A percentile compares a stretch with the other conserved stretches of the same genome.
Evolutionary conservation across 2,329 filamentous ascomycete species (phyloP).

Genomic region (Apiospora rasikravindrae): DNA sequence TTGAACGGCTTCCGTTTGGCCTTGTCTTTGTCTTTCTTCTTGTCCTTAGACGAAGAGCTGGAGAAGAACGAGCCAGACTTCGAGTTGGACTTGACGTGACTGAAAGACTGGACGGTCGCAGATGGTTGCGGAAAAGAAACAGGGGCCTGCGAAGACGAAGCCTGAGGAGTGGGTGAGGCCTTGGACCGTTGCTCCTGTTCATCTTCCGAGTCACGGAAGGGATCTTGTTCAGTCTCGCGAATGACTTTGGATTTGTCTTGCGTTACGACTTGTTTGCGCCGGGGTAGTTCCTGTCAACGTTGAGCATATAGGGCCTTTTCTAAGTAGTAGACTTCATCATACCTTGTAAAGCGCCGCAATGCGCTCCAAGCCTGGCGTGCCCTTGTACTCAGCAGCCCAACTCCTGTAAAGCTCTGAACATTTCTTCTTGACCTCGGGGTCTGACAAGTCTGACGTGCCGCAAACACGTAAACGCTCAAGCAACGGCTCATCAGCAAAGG

Average conservation of each 20-base stretch:
- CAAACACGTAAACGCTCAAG: constrained; percentile 90
- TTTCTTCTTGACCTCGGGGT: constrained; percentile 85
- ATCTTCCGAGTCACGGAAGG: constrained; percentile 71
- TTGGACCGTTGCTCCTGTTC: constrained; percentile 49
- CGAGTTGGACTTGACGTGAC: constrained; percentile 41
- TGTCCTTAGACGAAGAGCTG: constrained; percentile 53
- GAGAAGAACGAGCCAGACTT: constrained; percentile 46
- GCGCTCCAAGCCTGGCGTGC: constrained; percentile 77
- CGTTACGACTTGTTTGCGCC: constrained; percentile 72
- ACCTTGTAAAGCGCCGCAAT: constrained; percentile 80
- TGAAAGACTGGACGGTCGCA: constrained; percentile 45
- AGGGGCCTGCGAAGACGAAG: constrained; percentile 39
- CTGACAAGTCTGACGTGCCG: constrained; percentile 82
- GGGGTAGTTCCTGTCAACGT: constrained; percentile 60
- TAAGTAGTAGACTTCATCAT: constrained; percentile 28
- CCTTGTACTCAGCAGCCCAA: constrained; percentile 85
- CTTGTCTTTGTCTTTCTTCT: constrained; percentile 58
- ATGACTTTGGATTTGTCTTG: constrained; percentile 85
- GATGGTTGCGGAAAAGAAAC: constrained; percentile 34
- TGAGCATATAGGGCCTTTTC: too few species aligned
- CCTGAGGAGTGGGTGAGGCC: constrained; percentile 35
- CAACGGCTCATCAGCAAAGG: constrained; percentile 88
- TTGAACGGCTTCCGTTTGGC: constrained; percentile 74
- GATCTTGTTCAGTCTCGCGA: constrained; percentile 74
- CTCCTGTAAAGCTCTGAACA: constrained; percentile 84